These are phyloP conservation scores for Mycena rebaudengoi DNA, from an alignment of 768 basidiomycete genomes.

Conservation along the genomic window DNA sequence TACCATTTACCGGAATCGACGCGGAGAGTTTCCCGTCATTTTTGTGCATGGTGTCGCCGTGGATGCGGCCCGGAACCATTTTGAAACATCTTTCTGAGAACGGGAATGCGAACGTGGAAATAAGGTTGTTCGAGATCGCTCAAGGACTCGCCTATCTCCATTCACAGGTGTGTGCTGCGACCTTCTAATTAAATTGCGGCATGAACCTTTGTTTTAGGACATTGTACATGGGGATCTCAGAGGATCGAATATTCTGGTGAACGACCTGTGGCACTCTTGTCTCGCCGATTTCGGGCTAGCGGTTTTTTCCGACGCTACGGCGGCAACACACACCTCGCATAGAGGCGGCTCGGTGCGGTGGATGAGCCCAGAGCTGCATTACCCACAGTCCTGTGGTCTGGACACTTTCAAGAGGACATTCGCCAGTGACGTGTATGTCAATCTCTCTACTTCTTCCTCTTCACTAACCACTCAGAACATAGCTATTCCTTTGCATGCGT, in stretches of 20 bases:
- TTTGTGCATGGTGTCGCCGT: conserved; percentile 47
- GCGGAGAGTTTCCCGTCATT: conserved; percentile 31
- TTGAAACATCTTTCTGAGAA: conserved; percentile 31
- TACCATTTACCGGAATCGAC: conserved; percentile 50
- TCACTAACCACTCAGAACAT: no score
- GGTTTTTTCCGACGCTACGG: conserved; percentile 32
- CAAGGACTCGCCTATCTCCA: conserved; percentile 45
- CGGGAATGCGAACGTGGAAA: conserved; percentile 42
- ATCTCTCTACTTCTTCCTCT: no score
- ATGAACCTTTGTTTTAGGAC: no score
- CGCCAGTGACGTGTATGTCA: conserved; percentile 33
- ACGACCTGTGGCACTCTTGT: conserved; percentile 31
- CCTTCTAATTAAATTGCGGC: no score
- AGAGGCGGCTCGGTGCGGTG: conserved; percentile 32
- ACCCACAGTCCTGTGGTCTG: conserved; percentile 29
- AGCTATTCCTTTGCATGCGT: conserved; percentile 33
- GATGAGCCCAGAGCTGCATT: conserved; percentile 37
- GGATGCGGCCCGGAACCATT: conserved; percentile 42
- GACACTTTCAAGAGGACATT: conserved; percentile 27
- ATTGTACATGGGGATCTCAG: conserved; percentile 58
- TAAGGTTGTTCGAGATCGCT: conserved; percentile 41
- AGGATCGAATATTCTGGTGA: conserved; percentile 38
- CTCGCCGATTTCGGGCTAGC: conserved; percentile 39
- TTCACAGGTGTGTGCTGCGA: no score
- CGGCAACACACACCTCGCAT: conserved; percentile 28